Evolutionary conservation across 345 rosid species (phyloP), one percentile per base, ranked within the genome.

Genomic region (Camelina sativa): DNA sequence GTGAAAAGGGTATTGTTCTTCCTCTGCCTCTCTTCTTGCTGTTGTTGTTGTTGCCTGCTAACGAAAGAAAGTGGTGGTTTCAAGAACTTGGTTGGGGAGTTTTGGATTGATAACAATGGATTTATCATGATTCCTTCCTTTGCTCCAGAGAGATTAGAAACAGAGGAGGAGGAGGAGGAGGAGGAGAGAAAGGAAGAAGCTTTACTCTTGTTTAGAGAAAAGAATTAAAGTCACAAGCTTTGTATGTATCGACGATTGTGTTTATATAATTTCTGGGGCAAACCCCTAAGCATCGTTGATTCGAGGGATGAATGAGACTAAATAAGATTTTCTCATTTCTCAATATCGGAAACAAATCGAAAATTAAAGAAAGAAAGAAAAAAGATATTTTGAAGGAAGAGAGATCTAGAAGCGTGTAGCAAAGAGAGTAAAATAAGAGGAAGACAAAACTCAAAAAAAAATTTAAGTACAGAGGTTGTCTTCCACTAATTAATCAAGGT

Each of bases 261-360:
- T 47, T 37, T 76, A 71, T 76, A 52, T 71, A 64, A 68, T 50
- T 47, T 71, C 65, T 46, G 44, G 50, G 41, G 25, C 38, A 77
- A 77, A 59, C 76, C 44, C 37, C 28, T 65, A 50, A 28, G 75
- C 43, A 76, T 62, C 75, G 80, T 69, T 69, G 80, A 76, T 69
- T 55, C 8, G 50, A 22, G 41, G 48, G 61, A 58, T 6, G 63
- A 68, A 66, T 6, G 35, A 40, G 79, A 75, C 60, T 44, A 44
- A 73, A 30, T 1, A 1, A 2, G 57, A 65, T 25, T 62, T 51
- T 55, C 16, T 63, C 48, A 37, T 65, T 56, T 60, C 11, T 50
- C 12, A 8, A 50, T 44, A 44, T 60, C n/a, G 20, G 1, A 43
- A 69, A 61, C 13, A 59, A 74, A 54, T 25, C 12, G 43, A 25